phyloP scores from a whole-genome alignment of 1,284 basidiomycete species.

The Sporisorium scitamineum region DNA sequence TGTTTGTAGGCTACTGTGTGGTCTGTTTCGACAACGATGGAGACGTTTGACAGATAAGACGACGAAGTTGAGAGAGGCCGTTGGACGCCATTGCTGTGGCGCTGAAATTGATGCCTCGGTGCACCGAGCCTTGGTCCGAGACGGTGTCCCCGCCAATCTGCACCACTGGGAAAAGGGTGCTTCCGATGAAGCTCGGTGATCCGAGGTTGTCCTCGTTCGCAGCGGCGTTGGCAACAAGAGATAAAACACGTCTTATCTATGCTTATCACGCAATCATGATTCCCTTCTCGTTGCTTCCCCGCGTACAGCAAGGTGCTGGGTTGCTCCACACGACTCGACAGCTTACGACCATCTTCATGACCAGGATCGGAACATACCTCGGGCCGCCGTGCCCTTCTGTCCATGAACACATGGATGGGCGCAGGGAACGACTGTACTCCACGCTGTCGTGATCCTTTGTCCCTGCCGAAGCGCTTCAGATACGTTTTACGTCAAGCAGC shows the following conservation, averaged over 20 bases:
- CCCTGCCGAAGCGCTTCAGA: neutral
- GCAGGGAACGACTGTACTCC: neutral
- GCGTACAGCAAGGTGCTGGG: neutral
- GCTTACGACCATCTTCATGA: neutral
- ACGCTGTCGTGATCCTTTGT: neutral
- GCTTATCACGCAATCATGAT: conserved; percentile 8
- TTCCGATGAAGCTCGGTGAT: conserved; percentile 1
- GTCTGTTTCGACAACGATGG: too few relatives aligned
- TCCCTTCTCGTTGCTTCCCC: neutral
- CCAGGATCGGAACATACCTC: neutral
- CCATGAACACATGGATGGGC: neutral
- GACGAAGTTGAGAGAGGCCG: neutral
- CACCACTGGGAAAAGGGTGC: neutral
- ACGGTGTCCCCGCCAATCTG: neutral
- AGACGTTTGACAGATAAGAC: neutral
- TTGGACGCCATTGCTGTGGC: neutral
- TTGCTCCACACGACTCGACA: neutral
- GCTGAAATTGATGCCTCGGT: neutral
- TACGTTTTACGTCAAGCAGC: neutral
- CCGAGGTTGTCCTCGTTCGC: neutral
- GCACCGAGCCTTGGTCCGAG: conserved; percentile 5
- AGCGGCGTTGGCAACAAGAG: neutral
- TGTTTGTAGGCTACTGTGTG: neutral
- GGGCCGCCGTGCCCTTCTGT: neutral
- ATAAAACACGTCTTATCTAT: conserved; percentile 8